Conservation (phyloP, 495 filamentous ascomycete species). For the Neurospora sp. region DNA sequence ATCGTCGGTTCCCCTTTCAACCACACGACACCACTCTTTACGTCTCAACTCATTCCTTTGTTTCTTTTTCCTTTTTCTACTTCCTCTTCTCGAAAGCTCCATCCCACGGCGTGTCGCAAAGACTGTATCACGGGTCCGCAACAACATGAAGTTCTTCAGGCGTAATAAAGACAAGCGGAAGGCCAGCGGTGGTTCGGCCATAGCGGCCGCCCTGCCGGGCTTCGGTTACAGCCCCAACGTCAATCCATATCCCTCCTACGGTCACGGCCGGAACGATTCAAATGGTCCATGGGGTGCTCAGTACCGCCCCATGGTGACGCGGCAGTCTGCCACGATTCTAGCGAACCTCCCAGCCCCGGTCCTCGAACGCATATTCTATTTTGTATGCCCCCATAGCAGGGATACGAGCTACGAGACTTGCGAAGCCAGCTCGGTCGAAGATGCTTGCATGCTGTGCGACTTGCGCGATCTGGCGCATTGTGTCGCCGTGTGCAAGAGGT, state of each 20-base stretch:
- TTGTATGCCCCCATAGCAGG: slow-evolving; percentile 71
- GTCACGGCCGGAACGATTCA: not conserved
- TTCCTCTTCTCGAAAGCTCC: not conserved
- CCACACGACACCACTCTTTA: not conserved
- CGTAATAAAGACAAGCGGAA: slow-evolving; percentile 23
- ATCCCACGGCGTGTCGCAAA: not conserved
- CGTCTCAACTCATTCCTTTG: slow-evolving; percentile 1
- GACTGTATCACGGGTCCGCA: not conserved
- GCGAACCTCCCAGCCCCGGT: slow-evolving; percentile 50
- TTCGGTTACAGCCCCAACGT: slow-evolving; percentile 4
- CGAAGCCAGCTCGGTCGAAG: slow-evolving; percentile 70
- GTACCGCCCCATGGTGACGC: slow-evolving; percentile 12
- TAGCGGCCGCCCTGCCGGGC: slow-evolving; percentile 7
- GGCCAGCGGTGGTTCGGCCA: slow-evolving; percentile 5
- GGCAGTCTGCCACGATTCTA: slow-evolving; percentile 20
- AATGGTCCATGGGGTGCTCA: not conserved
- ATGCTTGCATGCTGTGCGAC: slow-evolving; percentile 93
- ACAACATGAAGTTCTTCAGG: slow-evolving; percentile 35
- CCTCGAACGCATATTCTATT: slow-evolving; percentile 63
- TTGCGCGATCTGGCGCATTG: slow-evolving; percentile 82
- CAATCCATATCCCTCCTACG: not conserved
- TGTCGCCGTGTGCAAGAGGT: slow-evolving; percentile 59
- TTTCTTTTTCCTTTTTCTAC: not conserved
- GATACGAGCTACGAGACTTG: slow-evolving; percentile 72
- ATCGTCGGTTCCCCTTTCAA: not conserved